A percentile compares a stretch with the other conserved stretches of the same genome.
Conservation (phyloP, 352 stramenopile species). For the Stramenopiles sp. region DNA sequence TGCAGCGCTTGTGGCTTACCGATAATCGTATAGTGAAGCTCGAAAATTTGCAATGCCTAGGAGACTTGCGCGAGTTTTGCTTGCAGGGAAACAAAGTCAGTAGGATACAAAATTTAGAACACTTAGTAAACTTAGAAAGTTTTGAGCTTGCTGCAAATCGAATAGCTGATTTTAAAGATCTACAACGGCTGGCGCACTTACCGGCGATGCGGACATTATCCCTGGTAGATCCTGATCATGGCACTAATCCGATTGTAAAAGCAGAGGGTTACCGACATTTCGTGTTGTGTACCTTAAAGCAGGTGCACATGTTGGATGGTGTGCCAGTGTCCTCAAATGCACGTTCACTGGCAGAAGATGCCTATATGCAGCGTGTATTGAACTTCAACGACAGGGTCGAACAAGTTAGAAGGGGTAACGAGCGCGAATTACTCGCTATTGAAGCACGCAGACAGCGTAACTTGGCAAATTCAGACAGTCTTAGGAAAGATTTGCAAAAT, state of each 20-base stretch:
- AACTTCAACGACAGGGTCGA: not conserved
- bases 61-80: not conserved
- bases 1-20: not conserved
- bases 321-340: not conserved
- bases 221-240: not conserved
- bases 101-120: not conserved
- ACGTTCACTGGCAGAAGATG: not conserved
- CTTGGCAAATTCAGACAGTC: not conserved
- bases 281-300: not conserved
- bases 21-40: not conserved
- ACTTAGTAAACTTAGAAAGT: not conserved
- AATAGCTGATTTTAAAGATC: not conserved
- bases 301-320: not conserved
- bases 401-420: not conserved
- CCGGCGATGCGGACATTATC: not conserved
- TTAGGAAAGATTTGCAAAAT: not conserved
- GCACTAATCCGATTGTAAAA: not conserved
- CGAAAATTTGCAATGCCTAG: not conserved
- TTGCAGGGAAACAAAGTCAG: not conserved
- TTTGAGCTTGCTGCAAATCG: not conserved
- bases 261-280: not conserved
- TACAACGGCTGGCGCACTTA: not conserved
- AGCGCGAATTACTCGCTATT: not conserved
- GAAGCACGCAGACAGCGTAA: not conserved
- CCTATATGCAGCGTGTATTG: not conserved